phyloP scores from a whole-genome alignment of 2,329 filamentous ascomycete species.

The Exophiala viscosa region DNA sequence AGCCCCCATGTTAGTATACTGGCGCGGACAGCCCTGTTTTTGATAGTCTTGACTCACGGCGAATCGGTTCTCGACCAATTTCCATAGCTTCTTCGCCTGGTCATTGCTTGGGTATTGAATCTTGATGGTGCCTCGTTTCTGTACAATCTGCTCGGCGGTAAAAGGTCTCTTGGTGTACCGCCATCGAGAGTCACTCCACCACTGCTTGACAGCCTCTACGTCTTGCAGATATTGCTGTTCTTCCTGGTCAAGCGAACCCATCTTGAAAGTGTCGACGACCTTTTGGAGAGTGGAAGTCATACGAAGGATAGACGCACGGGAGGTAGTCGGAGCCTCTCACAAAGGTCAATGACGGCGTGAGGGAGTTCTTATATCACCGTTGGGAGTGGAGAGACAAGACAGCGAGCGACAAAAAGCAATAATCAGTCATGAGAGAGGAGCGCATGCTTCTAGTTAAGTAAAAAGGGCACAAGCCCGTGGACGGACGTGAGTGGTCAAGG shows the following conservation, averaged over 20 bases:
- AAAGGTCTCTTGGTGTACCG: constrained; percentile 87
- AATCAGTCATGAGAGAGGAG: constrained; percentile 7
- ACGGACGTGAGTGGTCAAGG: constrained; percentile 1
- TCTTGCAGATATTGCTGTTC: constrained; percentile 75
- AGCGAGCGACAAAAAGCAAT: neutral
- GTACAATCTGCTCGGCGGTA: constrained; percentile 93
- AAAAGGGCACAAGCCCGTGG: constrained; percentile 5
- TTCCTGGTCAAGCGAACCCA: constrained; percentile 58
- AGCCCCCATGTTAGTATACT: neutral
- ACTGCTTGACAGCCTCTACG: constrained; percentile 82
- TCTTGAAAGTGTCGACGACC: constrained; percentile 28
- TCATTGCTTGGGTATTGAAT: constrained; percentile 87
- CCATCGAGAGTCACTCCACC: constrained; percentile 94
- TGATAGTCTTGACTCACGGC: constrained; percentile 53
- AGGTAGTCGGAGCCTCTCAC: constrained; percentile 1
- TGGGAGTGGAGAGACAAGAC: neutral
- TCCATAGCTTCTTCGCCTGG: constrained; percentile 92
- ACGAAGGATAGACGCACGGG: neutral
- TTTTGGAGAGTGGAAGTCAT: constrained; percentile 17
- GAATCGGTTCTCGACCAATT: constrained; percentile 81
- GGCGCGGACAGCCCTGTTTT: neutral
- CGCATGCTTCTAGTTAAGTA: constrained; percentile 16
- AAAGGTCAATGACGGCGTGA: neutral
- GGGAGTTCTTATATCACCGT: neutral
- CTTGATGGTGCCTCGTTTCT: constrained; percentile 86